Evolutionary conservation across 129 eudicot species (phyloP).

Genomic region (Erigeron canadensis): DNA sequence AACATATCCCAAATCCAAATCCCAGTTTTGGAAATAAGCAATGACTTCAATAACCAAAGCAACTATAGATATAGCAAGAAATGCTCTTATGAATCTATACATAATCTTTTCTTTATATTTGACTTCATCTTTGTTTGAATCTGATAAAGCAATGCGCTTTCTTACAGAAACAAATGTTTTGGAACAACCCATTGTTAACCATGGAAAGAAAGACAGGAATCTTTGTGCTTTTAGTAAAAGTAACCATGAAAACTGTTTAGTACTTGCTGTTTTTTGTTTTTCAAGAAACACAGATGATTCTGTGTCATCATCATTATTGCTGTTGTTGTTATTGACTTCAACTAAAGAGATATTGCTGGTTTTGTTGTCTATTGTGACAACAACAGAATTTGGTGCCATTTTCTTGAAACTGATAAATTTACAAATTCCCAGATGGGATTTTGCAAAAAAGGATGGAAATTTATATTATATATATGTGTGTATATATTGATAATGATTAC

Average conservation of each 20-base stretch:
- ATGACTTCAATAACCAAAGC: conserved; percentile 67
- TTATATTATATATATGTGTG: background rate
- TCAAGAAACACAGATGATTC: conserved; percentile 44
- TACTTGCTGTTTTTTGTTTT: conserved; percentile 67
- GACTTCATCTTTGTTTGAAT: conserved; percentile 59
- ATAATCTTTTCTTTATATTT: conserved; percentile 57
- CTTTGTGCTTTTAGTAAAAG: conserved; percentile 67
- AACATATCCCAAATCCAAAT: conserved; percentile 46
- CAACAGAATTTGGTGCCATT: conserved; percentile 55
- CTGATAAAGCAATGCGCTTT: conserved; percentile 59
- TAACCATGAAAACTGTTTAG: conserved; percentile 72
- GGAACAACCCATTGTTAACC: conserved; percentile 51
- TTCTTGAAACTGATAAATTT: conserved; percentile 16
- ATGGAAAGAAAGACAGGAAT: conserved; percentile 54
- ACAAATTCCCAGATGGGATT: conserved; percentile 32
- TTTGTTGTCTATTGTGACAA: conserved; percentile 46
- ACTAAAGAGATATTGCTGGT: conserved; percentile 46
- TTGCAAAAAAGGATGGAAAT: background rate
- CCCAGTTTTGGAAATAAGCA: conserved; percentile 77
- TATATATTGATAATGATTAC: conserved; percentile 3
- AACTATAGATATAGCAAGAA: conserved; percentile 57
- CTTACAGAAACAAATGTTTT: conserved; percentile 41
- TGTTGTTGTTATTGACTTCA: conserved; percentile 26
- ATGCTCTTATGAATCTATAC: conserved; percentile 67
- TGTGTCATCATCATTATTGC: conserved; percentile 17